Evolutionary conservation across 2,329 filamentous ascomycete species (phyloP).

Genomic region (Diaporthe caulivora): DNA sequence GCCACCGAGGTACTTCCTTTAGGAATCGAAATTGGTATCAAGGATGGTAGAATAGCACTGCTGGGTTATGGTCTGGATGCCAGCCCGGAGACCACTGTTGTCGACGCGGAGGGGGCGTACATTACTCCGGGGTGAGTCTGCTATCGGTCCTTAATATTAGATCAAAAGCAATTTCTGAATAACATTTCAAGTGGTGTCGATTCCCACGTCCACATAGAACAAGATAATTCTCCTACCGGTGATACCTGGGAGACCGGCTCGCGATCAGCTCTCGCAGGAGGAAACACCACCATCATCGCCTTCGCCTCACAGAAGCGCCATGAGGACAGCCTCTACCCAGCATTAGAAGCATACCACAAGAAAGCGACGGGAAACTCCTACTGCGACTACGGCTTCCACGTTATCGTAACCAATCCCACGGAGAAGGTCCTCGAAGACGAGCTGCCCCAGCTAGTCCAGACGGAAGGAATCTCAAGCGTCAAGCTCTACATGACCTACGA

Average conservation of each 20-base stretch:
- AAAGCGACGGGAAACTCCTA: constrained; percentile 48
- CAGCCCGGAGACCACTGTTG: constrained; percentile 49
- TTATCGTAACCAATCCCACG: constrained; percentile 61
- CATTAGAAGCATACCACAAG: constrained; percentile 34
- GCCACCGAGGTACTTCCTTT: constrained; percentile 57
- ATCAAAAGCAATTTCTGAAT: not conserved
- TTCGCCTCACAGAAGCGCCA: constrained; percentile 66
- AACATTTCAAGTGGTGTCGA: constrained; percentile 49
- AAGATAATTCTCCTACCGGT: constrained; percentile 48
- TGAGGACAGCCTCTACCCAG: constrained; percentile 54
- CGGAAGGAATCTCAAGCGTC: constrained; percentile 54
- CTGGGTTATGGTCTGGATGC: constrained; percentile 54
- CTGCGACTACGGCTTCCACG: constrained; percentile 69
- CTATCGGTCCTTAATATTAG: accelerated
- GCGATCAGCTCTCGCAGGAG: constrained; percentile 67
- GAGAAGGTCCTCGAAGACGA: constrained; percentile 56
- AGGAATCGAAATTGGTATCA: constrained; percentile 60
- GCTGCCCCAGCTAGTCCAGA: constrained; percentile 51
- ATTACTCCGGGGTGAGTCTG: constrained; percentile 52
- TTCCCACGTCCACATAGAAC: constrained; percentile 53
- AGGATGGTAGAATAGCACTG: constrained; percentile 57
- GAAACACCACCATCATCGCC: constrained; percentile 68
- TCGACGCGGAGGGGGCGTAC: constrained; percentile 59
- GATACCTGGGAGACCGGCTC: constrained; percentile 58
- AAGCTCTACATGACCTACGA: constrained; percentile 62